Evolutionary conservation across 2,329 filamentous ascomycete genomes (phyloP), one percentile per base, ranked within the genome.

Genomic region (Lojkania enalia): DNA sequence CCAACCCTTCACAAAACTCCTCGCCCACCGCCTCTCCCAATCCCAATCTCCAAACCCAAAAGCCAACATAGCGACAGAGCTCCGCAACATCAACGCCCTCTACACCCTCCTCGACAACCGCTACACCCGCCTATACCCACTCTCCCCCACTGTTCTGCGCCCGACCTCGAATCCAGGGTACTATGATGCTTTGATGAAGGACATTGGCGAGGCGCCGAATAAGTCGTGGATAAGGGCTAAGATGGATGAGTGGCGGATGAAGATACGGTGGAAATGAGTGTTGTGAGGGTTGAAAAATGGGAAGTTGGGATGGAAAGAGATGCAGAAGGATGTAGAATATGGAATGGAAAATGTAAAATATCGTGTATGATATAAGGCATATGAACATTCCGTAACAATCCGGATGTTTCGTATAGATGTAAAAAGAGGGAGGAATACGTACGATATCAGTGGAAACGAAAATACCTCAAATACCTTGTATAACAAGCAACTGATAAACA

Each of bases 21-120:
- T 79, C 45, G 64, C 70, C 47, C 57, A 63, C 43, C 74, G 74
- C 40, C 58, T 59, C 39, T 61, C 55, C 37, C 47, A 61, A 64
- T 21, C 67, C 1, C 39, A 59, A 37, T 39, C 68, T 56, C 6
- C 65, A 58, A 36, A 51, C 32, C 11, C 44, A 21, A 4, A 27
- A 29, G 7, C 18, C 9, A 18, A 37, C 27, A 39, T 33, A 43
- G 43, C 19, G 33, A 11, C 19, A 5, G 76, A 79, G 49, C 57
- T 71, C 21, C 63, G 64, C 21, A 73, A 80, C 54, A 65, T 82
- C 42, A 84, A 83, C 54, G 81, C 80, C 3, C 74, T 85, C 1
- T 82, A 80, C 50, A 75, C 78, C 2, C 67, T 85, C n/a, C 69
- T 85, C 2, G 80, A 83, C 52, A 75, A 85, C 58, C 69, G 78